Conservation (phyloP, 2,329 filamentous ascomycete genomes). For the Waltergamsia citrina region DNA sequence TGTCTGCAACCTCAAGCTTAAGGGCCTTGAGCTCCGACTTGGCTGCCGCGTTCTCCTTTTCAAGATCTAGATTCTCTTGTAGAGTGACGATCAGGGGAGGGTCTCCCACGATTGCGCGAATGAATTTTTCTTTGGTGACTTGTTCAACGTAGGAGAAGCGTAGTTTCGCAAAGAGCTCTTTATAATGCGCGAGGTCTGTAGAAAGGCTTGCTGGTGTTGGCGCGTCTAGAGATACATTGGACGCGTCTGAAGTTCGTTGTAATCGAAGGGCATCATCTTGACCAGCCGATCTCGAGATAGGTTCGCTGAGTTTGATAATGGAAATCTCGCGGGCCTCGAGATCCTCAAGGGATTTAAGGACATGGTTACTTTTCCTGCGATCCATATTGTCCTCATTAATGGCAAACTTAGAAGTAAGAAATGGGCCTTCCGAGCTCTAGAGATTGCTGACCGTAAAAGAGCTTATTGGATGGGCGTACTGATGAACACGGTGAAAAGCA, state of each 20-base stretch:
- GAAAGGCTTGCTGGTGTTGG: constrained; percentile 68
- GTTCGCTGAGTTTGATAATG: constrained; percentile 69
- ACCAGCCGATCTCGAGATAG: constrained; percentile 45
- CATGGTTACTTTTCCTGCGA: constrained; percentile 22
- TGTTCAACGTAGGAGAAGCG: constrained; percentile 97
- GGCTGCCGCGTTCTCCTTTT: constrained; percentile 54
- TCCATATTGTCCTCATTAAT: constrained; percentile 15
- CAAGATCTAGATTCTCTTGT: constrained; percentile 72
- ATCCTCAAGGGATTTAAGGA: constrained; percentile 38
- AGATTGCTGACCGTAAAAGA: too few species aligned
- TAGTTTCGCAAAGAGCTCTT: constrained; percentile 90
- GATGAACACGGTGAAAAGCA: too few species aligned
- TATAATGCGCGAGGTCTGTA: constrained; percentile 82
- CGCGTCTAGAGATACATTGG: constrained; percentile 52
- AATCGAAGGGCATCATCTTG: not conserved
- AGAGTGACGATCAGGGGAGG: constrained; percentile 77
- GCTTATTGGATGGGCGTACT: too few species aligned
- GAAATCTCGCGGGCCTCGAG: constrained; percentile 56
- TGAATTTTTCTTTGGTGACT: constrained; percentile 96
- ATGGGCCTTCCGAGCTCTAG: too few species aligned
- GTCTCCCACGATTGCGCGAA: constrained; percentile 84
- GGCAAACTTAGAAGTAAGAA: too few species aligned
- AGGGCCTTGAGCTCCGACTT: constrained; percentile 72
- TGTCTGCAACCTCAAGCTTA: constrained; percentile 67
- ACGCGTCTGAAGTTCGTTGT: constrained; percentile 60